A percentile compares a stretch with the other conserved stretches of the same genome.
Evolutionary conservation across 1,284 basidiomycete genomes (phyloP).

Genomic region (Blastosporella zonata): DNA sequence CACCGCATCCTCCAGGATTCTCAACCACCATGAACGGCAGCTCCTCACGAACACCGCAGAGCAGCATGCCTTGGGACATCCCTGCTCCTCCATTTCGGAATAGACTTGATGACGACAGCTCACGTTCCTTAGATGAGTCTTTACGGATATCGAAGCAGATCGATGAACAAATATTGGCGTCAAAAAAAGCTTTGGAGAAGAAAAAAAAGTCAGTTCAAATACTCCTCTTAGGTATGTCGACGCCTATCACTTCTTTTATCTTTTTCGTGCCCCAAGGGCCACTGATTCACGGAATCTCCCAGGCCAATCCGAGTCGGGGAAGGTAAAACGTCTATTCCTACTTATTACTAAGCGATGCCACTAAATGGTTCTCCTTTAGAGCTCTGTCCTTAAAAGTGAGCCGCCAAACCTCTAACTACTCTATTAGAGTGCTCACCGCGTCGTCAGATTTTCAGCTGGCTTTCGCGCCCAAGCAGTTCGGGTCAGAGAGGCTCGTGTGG

Average conservation of each 20-base stretch:
- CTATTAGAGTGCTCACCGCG: neutral
- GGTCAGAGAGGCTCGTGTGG: conserved; percentile 56
- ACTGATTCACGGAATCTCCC: neutral
- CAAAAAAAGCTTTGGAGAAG: conserved; percentile 49
- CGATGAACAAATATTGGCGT: conserved; percentile 51
- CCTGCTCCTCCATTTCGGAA: conserved; percentile 9
- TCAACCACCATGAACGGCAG: neutral
- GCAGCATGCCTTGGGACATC: conserved; percentile 5
- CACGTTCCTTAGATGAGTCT: conserved; percentile 23
- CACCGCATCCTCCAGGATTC: neutral
- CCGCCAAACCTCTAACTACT: conserved; percentile 1
- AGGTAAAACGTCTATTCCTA: conserved; percentile 32
- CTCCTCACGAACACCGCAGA: neutral
- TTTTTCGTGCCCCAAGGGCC: neutral
- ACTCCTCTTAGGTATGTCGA: conserved; percentile 53
- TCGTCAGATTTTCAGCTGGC: conserved; percentile 61
- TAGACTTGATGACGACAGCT: neutral
- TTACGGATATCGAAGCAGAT: conserved; percentile 47
- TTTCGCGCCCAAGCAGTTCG: conserved; percentile 60
- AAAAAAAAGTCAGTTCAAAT: conserved; percentile 60
- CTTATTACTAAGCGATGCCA: neutral
- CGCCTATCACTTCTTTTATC: conserved; percentile 2
- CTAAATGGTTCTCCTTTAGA: conserved; percentile 29
- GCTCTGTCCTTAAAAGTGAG: conserved; percentile 63
- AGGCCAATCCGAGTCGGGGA: conserved; percentile 71